A percentile compares a stretch with the other conserved stretches of the same genome.
Evolutionary conservation across 768 basidiomycete genomes (phyloP).

Genomic region (Xanthoconium stramineum): DNA sequence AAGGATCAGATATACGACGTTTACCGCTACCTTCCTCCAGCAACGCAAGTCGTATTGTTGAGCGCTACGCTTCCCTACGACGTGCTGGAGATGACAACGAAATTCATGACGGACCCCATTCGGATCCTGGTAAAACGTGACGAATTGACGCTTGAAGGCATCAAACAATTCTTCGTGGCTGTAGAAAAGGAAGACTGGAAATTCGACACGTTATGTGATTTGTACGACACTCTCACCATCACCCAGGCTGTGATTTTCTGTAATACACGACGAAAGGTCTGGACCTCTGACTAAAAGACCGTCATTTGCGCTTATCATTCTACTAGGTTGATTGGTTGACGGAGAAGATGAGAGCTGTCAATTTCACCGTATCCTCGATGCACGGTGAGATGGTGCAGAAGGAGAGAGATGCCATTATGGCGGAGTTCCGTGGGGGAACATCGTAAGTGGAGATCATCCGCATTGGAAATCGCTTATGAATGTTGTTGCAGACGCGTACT

Average conservation of each 20-base stretch:
- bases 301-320: constrained; percentile 8
- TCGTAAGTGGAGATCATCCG: constrained; percentile 52
- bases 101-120: constrained; percentile 99
- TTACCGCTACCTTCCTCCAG: constrained; percentile 94
- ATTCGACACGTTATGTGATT: constrained; percentile 94
- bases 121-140: constrained; percentile 99
- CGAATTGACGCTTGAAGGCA: constrained; percentile 94
- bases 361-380: constrained; percentile 97
- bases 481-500: constrained; percentile 69
- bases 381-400: constrained; percentile 96
- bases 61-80: constrained; percentile 96
- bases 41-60: constrained; percentile 94
- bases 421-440: constrained; percentile 90
- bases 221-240: constrained; percentile 98
- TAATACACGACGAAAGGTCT: constrained; percentile 93
- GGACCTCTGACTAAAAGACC: constrained; percentile 12
- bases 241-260: constrained; percentile 99
- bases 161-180: constrained; percentile 96
- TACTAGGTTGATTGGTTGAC: constrained; percentile 93
- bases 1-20: constrained; percentile 99
- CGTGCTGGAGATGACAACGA: constrained; percentile 98
- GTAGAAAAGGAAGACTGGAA: constrained; percentile 99
- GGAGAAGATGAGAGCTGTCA: constrained; percentile 98
- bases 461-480: constrained; percentile 4
- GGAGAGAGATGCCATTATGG: constrained; percentile 95